Evolutionary conservation across 306 rosid genomes (phyloP).

Genomic region (Morella rubra): DNA sequence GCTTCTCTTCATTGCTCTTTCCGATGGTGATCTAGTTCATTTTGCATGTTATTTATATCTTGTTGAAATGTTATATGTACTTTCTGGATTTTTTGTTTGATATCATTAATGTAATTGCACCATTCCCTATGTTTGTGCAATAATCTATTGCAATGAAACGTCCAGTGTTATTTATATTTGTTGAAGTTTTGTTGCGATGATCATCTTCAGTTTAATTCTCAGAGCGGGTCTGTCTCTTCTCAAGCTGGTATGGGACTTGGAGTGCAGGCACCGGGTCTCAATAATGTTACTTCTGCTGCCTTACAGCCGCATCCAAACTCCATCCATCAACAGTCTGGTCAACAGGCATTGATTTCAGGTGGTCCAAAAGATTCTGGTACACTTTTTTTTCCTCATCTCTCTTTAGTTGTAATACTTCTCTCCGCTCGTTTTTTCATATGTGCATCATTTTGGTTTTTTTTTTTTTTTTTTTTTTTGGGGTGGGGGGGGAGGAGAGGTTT

Average conservation of each 20-base stretch:
- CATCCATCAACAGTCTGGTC: conserved; percentile 70
- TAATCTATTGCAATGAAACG: background rate
- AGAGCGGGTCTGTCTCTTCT: conserved; percentile 62
- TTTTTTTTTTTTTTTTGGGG: background rate
- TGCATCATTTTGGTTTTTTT: background rate
- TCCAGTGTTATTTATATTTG: conserved; percentile 2
- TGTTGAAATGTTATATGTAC: no score
- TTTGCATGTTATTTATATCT: background rate
- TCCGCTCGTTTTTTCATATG: background rate
- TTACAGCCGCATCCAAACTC: conserved; percentile 75
- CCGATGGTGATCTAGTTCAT: background rate
- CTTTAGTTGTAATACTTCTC: background rate
- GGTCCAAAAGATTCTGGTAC: conserved; percentile 69
- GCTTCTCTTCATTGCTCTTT: background rate
- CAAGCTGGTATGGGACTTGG: conserved; percentile 82
- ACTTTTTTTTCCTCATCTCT: conserved; percentile 10
- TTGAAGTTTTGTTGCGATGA: background rate
- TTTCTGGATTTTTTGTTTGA: no score
- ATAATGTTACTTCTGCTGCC: conserved; percentile 57
- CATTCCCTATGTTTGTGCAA: no score
- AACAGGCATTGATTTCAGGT: conserved; percentile 54
- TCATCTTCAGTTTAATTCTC: conserved; percentile 77
- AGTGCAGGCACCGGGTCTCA: conserved; percentile 66
- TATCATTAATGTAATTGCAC: no score
- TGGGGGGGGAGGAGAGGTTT: background rate